Percentiles rank a stretch among this genome's conserved stretches.
These are phyloP conservation scores for Vigna angularis DNA, from an alignment of 306 rosid genomes.

Conservation along the genomic window DNA sequence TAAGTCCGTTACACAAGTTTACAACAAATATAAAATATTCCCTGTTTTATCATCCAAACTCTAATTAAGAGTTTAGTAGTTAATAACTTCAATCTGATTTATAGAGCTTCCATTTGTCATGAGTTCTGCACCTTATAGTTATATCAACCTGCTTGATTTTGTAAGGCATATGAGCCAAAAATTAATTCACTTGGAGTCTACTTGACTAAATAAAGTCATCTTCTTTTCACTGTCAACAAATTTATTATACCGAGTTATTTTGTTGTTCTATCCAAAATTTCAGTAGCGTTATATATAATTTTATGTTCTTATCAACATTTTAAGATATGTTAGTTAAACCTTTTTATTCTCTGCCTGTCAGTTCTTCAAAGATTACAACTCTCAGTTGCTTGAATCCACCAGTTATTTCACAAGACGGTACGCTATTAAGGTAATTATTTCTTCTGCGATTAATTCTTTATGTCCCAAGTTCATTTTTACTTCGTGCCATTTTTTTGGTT, in stretches of 20 bases:
- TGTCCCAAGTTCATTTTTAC: background rate
- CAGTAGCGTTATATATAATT: background rate
- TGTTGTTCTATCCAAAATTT: background rate
- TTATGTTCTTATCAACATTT: constrained; percentile 6
- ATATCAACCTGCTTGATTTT: background rate
- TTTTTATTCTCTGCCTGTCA: constrained; percentile 36
- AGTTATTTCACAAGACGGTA: constrained; percentile 81
- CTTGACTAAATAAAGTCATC: background rate
- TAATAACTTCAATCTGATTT: background rate
- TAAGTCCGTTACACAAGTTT: constrained; percentile 35
- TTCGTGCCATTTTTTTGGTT: too few species aligned
- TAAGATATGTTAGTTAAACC: constrained; percentile 5
- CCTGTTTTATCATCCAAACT: background rate
- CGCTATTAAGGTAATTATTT: constrained; percentile 69
- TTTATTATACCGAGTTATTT: background rate
- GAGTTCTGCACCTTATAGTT: background rate
- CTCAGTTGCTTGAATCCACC: constrained; percentile 74
- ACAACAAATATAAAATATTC: too few species aligned
- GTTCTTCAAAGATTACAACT: constrained; percentile 83
- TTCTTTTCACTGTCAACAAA: background rate
- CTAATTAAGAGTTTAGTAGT: background rate
- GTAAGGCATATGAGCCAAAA: too few species aligned
- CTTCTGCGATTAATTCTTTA: background rate
- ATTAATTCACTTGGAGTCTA: background rate
- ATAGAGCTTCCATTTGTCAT: background rate